Evolutionary conservation across 805 yeast species (phyloP).

Genomic region (Blastobotrys chiropterorum): DNA sequence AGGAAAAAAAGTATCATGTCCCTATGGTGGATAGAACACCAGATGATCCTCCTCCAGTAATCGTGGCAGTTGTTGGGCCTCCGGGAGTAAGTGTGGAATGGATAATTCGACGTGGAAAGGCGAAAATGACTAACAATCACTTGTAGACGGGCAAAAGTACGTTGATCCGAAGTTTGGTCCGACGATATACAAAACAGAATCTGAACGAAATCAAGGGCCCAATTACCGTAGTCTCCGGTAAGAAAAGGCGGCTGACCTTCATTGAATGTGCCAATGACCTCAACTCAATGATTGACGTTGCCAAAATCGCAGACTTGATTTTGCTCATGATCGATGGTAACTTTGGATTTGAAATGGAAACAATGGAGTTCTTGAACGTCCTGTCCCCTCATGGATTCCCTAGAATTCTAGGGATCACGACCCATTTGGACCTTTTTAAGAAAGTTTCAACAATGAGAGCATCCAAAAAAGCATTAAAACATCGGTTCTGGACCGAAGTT

Average conservation of each 20-base stretch:
- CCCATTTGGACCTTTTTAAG: constrained; percentile 91
- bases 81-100: constrained; percentile 56
- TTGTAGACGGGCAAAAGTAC: constrained; percentile 82
- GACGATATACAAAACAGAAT: constrained; percentile 82
- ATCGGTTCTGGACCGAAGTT: constrained; percentile 98
- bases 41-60: constrained; percentile 95
- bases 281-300: constrained; percentile 93
- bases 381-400: constrained; percentile 99
- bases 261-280: constrained; percentile 89
- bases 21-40: constrained; percentile 98
- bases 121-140: not conserved
- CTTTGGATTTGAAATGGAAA: constrained; percentile 98
- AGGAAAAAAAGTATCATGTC: constrained; percentile 83
- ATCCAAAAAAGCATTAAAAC: constrained; percentile 84
- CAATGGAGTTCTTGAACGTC: constrained; percentile 94
- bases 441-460: constrained; percentile 84
- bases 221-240: constrained; percentile 92
- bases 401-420: constrained; percentile 87
- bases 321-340: constrained; percentile 89
- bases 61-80: constrained; percentile 96
- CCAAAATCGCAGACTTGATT: constrained; percentile 91
- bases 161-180: constrained; percentile 77
- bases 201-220: constrained; percentile 89
- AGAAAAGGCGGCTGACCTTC: constrained; percentile 84
- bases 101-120: not conserved